phyloP scores from a whole-genome alignment of 495 filamentous ascomycete species.

The Penicillium paxilli region DNA sequence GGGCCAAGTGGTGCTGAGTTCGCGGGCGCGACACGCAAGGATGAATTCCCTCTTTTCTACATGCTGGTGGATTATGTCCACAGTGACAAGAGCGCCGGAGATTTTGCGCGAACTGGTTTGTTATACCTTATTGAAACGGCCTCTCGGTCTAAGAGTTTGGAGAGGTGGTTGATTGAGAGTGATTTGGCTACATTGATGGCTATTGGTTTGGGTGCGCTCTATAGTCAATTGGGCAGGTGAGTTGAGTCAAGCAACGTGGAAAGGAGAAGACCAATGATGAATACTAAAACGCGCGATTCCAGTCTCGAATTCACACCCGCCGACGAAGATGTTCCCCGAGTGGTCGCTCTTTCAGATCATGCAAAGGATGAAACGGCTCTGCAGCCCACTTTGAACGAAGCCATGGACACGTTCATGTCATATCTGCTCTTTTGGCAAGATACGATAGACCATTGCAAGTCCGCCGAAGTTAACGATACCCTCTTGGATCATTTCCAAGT shows the following conservation, averaged over 20 bases:
- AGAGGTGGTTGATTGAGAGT: constrained; percentile 96
- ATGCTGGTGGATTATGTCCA: constrained; percentile 94
- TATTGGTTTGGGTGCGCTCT: constrained; percentile 89
- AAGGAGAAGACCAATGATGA: too few species aligned
- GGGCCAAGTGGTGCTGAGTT: constrained; percentile 62
- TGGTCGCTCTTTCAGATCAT: constrained; percentile 86
- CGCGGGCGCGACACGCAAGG: constrained; percentile 81
- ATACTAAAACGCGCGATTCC: too few species aligned
- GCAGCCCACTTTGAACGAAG: constrained; percentile 61
- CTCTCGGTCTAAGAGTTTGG: constrained; percentile 74
- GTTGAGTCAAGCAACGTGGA: constrained; percentile 6
- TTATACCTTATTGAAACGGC: constrained; percentile 95
- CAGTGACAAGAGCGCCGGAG: constrained; percentile 85
- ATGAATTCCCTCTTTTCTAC: constrained; percentile 95
- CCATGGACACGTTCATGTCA: constrained; percentile 91
- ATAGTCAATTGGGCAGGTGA: constrained; percentile 89
- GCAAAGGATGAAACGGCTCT: constrained; percentile 38
- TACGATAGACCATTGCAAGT: constrained; percentile 91
- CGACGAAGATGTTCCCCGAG: constrained; percentile 70
- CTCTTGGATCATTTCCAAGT: constrained; percentile 96
- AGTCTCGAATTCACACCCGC: constrained; percentile 39
- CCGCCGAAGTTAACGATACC: constrained; percentile 85
- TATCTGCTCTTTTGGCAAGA: constrained; percentile 98
- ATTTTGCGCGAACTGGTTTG: constrained; percentile 95
- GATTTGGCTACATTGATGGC: constrained; percentile 97